Evolutionary conservation across 208 protist genomes (phyloP).

Genomic region (Herpetomonas tarakana): DNA sequence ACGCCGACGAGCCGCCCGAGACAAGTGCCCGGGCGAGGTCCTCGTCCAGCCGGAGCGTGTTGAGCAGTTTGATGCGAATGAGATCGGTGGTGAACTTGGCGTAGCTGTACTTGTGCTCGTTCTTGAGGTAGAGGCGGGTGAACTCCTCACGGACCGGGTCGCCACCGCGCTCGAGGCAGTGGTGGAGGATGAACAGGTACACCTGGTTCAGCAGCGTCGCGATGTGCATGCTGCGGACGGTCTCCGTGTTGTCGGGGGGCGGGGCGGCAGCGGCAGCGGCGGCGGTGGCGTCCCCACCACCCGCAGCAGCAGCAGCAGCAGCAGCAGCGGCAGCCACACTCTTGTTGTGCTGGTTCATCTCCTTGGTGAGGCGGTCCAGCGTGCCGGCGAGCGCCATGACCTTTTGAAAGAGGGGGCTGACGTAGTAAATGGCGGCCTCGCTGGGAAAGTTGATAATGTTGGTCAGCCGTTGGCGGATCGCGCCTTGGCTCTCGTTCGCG

Average conservation of each 20-base stretch:
- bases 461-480: slow-evolving; percentile 55
- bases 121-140: slow-evolving; percentile 70
- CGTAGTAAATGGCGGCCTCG: slow-evolving; percentile 72
- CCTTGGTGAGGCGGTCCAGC: slow-evolving; percentile 48
- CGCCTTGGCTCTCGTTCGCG: slow-evolving; percentile 34
- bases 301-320: slow-evolving; percentile 9
- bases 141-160: slow-evolving; percentile 72
- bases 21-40: slow-evolving; percentile 75
- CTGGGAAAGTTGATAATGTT: slow-evolving; percentile 57
- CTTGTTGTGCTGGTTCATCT: slow-evolving; percentile 24
- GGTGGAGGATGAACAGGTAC: slow-evolving; percentile 75
- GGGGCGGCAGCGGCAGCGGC: slow-evolving; percentile 11
- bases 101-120: slow-evolving; percentile 56
- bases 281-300: slow-evolving; percentile 8
- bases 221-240: slow-evolving; percentile 29
- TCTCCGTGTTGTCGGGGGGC: slow-evolving; percentile 16
- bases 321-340: slow-evolving; percentile 7
- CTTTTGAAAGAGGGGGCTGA: slow-evolving; percentile 57
- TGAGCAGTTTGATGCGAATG: slow-evolving; percentile 88
- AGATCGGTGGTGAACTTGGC: slow-evolving; percentile 68
- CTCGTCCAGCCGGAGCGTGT: slow-evolving; percentile 80
- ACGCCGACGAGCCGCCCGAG: slow-evolving; percentile 12
- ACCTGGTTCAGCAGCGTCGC: slow-evolving; percentile 73
- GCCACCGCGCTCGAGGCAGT: slow-evolving; percentile 59
- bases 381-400: slow-evolving; percentile 52